Evolutionary conservation across 306 rosid species (phyloP), one percentile per base, ranked within the genome.

Genomic region (Echinosophora koreensis): DNA sequence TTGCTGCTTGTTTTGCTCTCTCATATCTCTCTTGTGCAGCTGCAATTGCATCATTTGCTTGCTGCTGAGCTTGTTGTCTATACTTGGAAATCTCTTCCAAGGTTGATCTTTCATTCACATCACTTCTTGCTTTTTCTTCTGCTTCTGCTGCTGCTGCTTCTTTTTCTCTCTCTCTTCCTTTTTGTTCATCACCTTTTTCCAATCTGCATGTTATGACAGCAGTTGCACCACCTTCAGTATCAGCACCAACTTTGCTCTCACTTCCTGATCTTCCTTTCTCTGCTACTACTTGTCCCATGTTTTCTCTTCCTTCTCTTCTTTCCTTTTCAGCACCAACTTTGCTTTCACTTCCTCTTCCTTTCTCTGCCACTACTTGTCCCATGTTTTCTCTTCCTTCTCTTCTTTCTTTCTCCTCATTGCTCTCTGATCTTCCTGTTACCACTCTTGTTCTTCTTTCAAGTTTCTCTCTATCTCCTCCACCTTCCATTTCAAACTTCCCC

Each of bases 11-110:
- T 39, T 87, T 86, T 7, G 91, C 89, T 59, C 38, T 47, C 55
- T 80, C 84, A 14, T 82, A 84, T 6, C 83, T 71, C 74, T 85
- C 93, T 63, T 83, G 85, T 0, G 93, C 92, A 0, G 83, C 93
- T 64, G 69, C 52, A 11, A 87, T 12, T 2, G 78, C 83, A 15
- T 81, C 92, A 38, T 57, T 67, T 2, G 82, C 37, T 10, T 38
- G 86, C 70, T 84, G 68, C 76, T 88, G 88, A 6, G 85, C 88
- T 38, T 38, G 37, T 2, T 75, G 86, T 75, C 88, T 84, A 8
- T 73, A 44, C 46, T 66, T 74, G 0, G 86, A 68, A 34, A 87
- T 77, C 62, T 85, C 87, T 67, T 85, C 87, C 41, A 80, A 30
- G 7, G 82, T 68, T 2, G 73, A 74, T 14, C 3, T 77, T 8